These are phyloP conservation scores for Ceriops zippeliana DNA, from an alignment of 345 rosid genomes.

Conservation along the genomic window DNA sequence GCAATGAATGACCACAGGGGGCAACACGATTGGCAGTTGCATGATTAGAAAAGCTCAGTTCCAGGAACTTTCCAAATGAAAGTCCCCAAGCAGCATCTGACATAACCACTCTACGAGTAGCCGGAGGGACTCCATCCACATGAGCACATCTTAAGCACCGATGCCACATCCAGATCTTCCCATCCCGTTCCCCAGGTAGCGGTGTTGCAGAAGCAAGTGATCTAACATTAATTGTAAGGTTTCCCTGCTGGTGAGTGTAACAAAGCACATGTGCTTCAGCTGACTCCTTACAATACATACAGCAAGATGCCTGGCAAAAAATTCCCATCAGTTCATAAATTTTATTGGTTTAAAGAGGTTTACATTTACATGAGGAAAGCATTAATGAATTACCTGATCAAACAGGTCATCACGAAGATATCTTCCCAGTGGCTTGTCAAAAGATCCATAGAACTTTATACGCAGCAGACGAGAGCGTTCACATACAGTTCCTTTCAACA, in stretches of 20 bases:
- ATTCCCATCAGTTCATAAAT: too few relatives aligned
- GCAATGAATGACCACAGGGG: constrained; percentile 96
- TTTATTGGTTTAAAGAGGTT: too few relatives aligned
- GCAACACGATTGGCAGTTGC: constrained; percentile 98
- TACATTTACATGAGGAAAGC: not conserved
- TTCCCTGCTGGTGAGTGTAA: constrained; percentile 97
- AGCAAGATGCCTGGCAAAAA: constrained; percentile 48
- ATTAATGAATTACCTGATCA: constrained; percentile 53
- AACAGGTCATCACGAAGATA: constrained; percentile 81
- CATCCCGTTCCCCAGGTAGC: constrained; percentile 87
- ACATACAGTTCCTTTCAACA: constrained; percentile 75
- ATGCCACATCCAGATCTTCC: constrained; percentile 99
- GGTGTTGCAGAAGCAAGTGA: constrained; percentile 59
- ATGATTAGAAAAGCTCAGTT: constrained; percentile 94
- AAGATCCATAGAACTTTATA: constrained; percentile 88
- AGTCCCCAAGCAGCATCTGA: constrained; percentile 99
- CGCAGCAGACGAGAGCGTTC: constrained; percentile 89
- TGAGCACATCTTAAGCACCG: constrained; percentile 88
- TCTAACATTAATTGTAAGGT: constrained; percentile 85
- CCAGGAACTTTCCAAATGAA: constrained; percentile 96
- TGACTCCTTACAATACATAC: constrained; percentile 72
- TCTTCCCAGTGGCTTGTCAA: constrained; percentile 95
- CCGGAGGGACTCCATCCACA: constrained; percentile 88
- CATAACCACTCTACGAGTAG: constrained; percentile 93
- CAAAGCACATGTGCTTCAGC: constrained; percentile 87